These are phyloP conservation scores for Hygrocybe punicea DNA, from an alignment of 768 basidiomycete genomes.

Conservation along the genomic window DNA sequence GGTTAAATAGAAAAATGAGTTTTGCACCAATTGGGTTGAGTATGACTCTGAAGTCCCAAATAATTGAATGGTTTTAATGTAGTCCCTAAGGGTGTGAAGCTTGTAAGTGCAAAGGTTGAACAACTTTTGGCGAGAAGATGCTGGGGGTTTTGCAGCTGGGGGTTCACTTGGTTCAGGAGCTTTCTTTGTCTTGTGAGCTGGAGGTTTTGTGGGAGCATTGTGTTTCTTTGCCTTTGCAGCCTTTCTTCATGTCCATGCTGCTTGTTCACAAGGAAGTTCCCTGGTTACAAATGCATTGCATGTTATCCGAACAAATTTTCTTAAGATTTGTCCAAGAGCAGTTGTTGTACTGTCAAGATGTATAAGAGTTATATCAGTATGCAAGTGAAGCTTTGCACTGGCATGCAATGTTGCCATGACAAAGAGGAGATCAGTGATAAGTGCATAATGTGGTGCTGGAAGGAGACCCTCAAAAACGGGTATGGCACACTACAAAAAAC, in stretches of 20 bases:
- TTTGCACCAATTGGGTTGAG: slow-evolving; percentile 30
- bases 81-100: slow-evolving; percentile 8
- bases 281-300: slow-evolving; percentile 14
- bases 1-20: not conserved
- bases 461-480: slow-evolving; percentile 36
- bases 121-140: no score
- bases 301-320: slow-evolving; percentile 26
- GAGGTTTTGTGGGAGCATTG: not conserved
- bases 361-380: slow-evolving; percentile 30
- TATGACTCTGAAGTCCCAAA: slow-evolving; percentile 26
- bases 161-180: not conserved
- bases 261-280: slow-evolving; percentile 35
- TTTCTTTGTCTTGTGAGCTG: not conserved
- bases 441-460: slow-evolving; percentile 15
- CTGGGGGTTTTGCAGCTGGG: no score
- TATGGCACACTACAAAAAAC: slow-evolving; percentile 28
- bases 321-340: slow-evolving; percentile 23
- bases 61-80: not conserved
- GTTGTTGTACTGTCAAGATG: slow-evolving; percentile 22
- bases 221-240: slow-evolving; percentile 4
- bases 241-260: slow-evolving; percentile 23
- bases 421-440: slow-evolving; percentile 29
- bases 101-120: not conserved
- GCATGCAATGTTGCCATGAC: slow-evolving; percentile 33
- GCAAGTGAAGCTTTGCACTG: slow-evolving; percentile 14